Base-by-base conservation (phyloP, 441 rosid genomes). In the Croton setiger region DNA sequence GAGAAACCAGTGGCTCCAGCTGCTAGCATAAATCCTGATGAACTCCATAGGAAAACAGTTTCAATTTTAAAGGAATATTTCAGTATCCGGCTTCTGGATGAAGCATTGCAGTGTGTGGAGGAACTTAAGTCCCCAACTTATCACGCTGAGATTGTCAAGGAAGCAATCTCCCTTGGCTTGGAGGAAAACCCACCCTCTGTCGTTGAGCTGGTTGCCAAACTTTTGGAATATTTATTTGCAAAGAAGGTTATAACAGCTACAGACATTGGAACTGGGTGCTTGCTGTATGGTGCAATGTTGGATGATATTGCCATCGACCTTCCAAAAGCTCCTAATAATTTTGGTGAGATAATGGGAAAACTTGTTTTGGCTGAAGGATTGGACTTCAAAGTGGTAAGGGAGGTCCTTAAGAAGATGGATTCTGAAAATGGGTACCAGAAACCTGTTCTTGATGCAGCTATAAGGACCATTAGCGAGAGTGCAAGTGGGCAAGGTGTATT, bases 221-320 rank as follows among this genome's bases (percentile, higher is more conserved):
- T 94, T 60, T 60, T 91, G 71, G 87, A 77, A 37, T 72, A 84
- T 77, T 69, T 94, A 60, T 64, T 85, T 41, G 48, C 71, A 2
- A 86, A 86, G 81, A 82, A 86, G 36, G 83, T 83, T 54, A 43
- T 91, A 21, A 80, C 88, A 0, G 56, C 77, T 51, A 62, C 73
- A 68, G 96, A 91, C 77, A 33, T 94, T 8, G 82, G 79, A 69
- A 81, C 82, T 2, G 98, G 97, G 20, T 89, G 90, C 70, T 39
- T 90, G 79, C 84, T 85, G 15, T 94, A 87, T 41, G 92, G 85
- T 31, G 80, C 89, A 3, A 73, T 81, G 90, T 61, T 94, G 65
- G 97, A 94, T 77, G 98, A 94, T 64, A 70, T 92, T 20, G 97
- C 82, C 31, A 90, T 94, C 41, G 98, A 94, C 75, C 75, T 88